Evolutionary conservation across 192 early-diverging fungal genomes (phyloP), one percentile per base, ranked within the genome.

Genomic region (Gaertneriomyces sp.): DNA sequence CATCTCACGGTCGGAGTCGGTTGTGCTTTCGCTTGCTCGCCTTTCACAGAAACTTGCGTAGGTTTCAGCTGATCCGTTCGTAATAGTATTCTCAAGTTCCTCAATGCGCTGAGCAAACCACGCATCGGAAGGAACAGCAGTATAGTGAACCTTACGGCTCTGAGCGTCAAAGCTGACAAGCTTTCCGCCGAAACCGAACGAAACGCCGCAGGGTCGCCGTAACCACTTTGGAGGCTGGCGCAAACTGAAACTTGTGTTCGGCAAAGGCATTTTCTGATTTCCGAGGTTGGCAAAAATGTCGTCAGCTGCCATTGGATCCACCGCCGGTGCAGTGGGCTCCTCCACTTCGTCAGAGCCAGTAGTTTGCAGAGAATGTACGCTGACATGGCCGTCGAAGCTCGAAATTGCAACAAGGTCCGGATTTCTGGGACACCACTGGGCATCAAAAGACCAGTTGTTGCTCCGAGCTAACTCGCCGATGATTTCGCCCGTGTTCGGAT

Each of bases 371-470:
- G 91, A 89, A 64, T 94, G 88, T n/a, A 98, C 74, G 42, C 78
- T 87, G 61, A 98, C 83, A 73, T 87, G 86, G n/a, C 95, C 95
- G 74, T 99, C 96, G 67, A 94, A 99, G 5, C 92, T 93, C 6
- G 93, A 87, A 38, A 89, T 87, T 38, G 87, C 87, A 47, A 93
- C 79, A 7, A 95, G 75, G 65, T 99, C 94, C 16, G 96, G 96
- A 72, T 99, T 98, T 51, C 87, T 73, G 61, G 89, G 88, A 73
- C 93, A 96, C 94, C 95, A 96, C 68, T 93, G 90, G 50, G 92
- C 93, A 65, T 98, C 93, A 76, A 96, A 98, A 9, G 88, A 84
- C 96, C 96, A 99, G 82, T 96, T 98, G 65, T 76, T 79, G 59
- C 85, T 83, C 53, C 82, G 81, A 50, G 90, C 89, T 47, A 99